These are phyloP conservation scores for Suillus americanus DNA, from an alignment of 768 basidiomycete genomes.

Conservation along the genomic window DNA sequence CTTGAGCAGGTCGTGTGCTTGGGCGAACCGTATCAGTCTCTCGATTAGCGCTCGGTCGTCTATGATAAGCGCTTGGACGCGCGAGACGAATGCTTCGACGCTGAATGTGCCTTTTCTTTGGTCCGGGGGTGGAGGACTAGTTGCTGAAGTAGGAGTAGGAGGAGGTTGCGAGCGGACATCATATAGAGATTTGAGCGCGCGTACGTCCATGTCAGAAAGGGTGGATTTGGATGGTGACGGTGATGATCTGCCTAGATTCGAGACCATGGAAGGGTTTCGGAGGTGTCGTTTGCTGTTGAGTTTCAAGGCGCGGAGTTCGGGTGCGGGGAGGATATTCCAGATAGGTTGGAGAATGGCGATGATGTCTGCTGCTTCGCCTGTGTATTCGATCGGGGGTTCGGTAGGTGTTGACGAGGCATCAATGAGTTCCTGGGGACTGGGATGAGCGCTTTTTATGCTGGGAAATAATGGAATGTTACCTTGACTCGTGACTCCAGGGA, in stretches of 20 bases:
- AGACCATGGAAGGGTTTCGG: conserved; percentile 46
- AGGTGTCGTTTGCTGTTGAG: conserved; percentile 48
- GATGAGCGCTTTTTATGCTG: conserved; percentile 5
- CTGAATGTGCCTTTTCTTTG: conserved; percentile 44
- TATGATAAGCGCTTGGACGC: conserved; percentile 77
- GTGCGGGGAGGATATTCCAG: conserved; percentile 83
- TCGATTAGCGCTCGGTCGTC: conserved; percentile 87
- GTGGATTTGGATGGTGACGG: conserved; percentile 24
- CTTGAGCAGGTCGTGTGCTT: conserved; percentile 88
- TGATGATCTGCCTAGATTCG: conserved; percentile 30
- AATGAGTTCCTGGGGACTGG: conserved; percentile 22
- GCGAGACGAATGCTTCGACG: conserved; percentile 71
- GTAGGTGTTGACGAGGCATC: conserved; percentile 18
- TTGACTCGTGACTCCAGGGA: conserved; percentile 39
- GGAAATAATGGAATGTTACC: conserved; percentile 22
- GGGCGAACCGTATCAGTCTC: conserved; percentile 79
- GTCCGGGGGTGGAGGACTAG: conserved; percentile 16
- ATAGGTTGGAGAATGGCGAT: conserved; percentile 65
- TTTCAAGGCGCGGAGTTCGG: conserved; percentile 75
- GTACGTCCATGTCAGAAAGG: conserved; percentile 77
- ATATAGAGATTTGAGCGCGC: conserved; percentile 82
- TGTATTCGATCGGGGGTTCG: conserved; percentile 30
- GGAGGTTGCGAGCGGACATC: conserved; percentile 36
- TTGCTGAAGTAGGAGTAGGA: neutral
- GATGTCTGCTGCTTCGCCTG: conserved; percentile 53